Percentiles rank a stretch among this genome's conserved stretches.
Evolutionary conservation across 345 rosid genomes (phyloP).

Genomic region (Turnera subulata): DNA sequence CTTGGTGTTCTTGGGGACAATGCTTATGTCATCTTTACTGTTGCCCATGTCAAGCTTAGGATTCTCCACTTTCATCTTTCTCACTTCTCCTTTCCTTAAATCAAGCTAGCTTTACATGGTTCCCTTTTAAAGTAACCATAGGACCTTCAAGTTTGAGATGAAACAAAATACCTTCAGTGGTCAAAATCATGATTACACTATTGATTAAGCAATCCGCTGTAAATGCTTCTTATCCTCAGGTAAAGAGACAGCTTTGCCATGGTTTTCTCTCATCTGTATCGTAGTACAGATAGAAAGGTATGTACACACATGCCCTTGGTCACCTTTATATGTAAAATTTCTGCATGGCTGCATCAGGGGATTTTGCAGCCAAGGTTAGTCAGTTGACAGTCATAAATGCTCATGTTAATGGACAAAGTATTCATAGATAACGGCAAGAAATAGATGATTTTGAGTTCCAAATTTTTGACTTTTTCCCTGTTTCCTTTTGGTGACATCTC

Average conservation of each 20-base stretch:
- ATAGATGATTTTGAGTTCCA: too few species aligned
- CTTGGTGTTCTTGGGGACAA: constrained; percentile 40
- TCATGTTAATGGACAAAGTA: too few species aligned
- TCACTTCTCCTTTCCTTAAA: constrained; percentile 26
- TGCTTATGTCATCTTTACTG: constrained; percentile 40
- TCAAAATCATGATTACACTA: constrained; percentile 22
- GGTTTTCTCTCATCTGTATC: neutral
- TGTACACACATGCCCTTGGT: neutral
- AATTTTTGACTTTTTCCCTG: too few species aligned
- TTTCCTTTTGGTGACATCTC: too few species aligned
- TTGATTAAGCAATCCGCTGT: constrained; percentile 13
- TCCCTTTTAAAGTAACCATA: constrained; percentile 15
- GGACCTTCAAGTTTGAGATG: constrained; percentile 27
- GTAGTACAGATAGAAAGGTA: neutral
- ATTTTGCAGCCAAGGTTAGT: neutral
- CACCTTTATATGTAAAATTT: neutral
- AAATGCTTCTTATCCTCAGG: constrained; percentile 10
- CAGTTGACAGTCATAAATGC: too few species aligned
- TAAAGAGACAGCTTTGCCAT: constrained; percentile 1
- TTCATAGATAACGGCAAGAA: too few species aligned
- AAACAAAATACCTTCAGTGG: constrained; percentile 14
- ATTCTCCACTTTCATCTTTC: constrained; percentile 49
- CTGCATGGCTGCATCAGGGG: neutral
- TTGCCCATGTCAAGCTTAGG: constrained; percentile 44
- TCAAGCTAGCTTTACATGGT: constrained; percentile 30